These are phyloP conservation scores for Ceratobasidium sp. DNA, from an alignment of 1,284 basidiomycete species.

Conservation along the genomic window DNA sequence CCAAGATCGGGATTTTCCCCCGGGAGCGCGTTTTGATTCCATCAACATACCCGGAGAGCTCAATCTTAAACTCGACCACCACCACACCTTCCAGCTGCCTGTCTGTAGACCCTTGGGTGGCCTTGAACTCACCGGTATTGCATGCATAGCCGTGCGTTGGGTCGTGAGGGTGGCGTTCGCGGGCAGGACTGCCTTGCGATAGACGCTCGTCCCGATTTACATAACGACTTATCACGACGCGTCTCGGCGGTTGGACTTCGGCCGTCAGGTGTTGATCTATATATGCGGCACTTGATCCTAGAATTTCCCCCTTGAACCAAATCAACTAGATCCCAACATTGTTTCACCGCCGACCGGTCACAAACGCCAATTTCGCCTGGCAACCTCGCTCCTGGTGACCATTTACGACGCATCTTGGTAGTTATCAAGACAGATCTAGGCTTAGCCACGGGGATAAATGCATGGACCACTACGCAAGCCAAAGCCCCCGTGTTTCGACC, in stretches of 20 bases:
- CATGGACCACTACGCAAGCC: not conserved
- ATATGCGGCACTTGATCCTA: no score
- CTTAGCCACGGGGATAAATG: not conserved
- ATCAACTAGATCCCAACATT: no score
- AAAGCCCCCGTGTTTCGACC: not conserved
- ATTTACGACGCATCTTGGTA: no score
- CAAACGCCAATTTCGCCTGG: not conserved
- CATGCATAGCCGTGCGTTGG: not conserved
- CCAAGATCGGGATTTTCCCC: slow-evolving; percentile 26
- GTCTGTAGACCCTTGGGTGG: not conserved
- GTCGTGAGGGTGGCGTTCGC: slow-evolving; percentile 11
- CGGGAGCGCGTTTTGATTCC: slow-evolving; percentile 19
- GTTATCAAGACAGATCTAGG: not conserved
- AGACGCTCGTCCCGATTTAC: not conserved
- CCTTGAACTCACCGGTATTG: not conserved
- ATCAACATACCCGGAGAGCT: slow-evolving; percentile 1
- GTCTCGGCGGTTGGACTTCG: no score
- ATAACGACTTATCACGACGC: not conserved
- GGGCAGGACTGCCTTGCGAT: not conserved
- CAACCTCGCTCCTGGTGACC: slow-evolving; percentile 17
- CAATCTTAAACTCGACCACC: slow-evolving; percentile 4
- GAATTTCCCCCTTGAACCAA: no score
- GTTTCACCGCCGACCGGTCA: no score
- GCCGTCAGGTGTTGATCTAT: no score
- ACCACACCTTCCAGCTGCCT: not conserved